Conservation (phyloP, 306 rosid genomes). For the Coriaria nepalensis region DNA sequence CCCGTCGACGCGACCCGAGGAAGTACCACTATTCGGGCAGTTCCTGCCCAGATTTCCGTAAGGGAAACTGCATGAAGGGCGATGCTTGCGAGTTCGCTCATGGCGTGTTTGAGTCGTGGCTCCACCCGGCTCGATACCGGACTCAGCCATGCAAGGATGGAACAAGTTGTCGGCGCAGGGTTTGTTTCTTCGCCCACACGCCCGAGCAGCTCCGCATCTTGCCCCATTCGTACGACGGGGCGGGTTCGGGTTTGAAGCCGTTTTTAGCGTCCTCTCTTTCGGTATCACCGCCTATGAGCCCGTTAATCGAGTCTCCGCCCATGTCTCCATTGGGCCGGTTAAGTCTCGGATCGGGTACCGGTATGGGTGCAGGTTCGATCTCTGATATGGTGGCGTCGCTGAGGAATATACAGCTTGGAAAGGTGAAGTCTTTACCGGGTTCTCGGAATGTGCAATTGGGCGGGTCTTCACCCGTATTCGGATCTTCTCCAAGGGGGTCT, state of each 20-base stretch:
- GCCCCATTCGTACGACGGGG: constrained; percentile 24
- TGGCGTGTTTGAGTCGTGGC: constrained; percentile 98
- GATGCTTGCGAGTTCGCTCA: constrained; percentile 87
- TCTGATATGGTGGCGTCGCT: constrained; percentile 52
- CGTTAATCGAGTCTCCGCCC: constrained; percentile 50
- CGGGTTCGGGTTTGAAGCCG: constrained; percentile 18
- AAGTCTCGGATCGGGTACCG: constrained; percentile 33
- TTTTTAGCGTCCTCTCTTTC: constrained; percentile 35
- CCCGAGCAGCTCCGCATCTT: constrained; percentile 71
- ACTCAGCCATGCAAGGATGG: constrained; percentile 99
- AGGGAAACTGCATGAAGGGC: constrained; percentile 68
- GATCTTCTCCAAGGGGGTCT: constrained; percentile 51
- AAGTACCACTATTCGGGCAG: constrained; percentile 78
- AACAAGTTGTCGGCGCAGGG: constrained; percentile 61
- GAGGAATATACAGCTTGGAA: constrained; percentile 51
- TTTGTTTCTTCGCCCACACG: constrained; percentile 90
- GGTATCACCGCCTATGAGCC: constrained; percentile 41
- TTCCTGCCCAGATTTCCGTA: constrained; percentile 88
- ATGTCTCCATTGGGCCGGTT: constrained; percentile 47
- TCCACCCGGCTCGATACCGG: constrained; percentile 85
- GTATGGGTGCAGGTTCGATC: constrained; percentile 11
- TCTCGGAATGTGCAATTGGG: constrained; percentile 38
- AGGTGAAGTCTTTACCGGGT: constrained; percentile 44
- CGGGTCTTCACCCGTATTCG: constrained; percentile 31
- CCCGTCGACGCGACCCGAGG: constrained; percentile 90